Conservation (phyloP, 345 rosid genomes). For the Aegle marmelos region DNA sequence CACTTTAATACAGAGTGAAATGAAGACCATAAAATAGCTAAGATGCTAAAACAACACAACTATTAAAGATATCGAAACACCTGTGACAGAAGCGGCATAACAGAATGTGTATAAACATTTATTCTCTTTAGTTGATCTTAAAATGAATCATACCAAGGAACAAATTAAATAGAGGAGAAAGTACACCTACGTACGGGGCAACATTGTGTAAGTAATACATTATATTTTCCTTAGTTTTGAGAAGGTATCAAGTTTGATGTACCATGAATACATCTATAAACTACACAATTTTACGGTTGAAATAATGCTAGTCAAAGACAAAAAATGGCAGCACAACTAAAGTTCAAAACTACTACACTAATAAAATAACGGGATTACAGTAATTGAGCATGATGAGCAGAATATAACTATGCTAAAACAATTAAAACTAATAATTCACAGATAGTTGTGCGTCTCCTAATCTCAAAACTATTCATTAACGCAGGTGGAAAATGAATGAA, state of each 20-base stretch:
- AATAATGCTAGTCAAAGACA: not conserved
- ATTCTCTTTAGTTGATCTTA: not conserved
- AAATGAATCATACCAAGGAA: not conserved
- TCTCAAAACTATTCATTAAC: too few relatives aligned
- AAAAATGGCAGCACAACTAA: not conserved
- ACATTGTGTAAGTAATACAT: not conserved
- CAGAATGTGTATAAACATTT: not conserved
- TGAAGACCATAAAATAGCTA: not conserved
- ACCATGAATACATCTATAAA: not conserved
- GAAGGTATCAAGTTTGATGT: not conserved
- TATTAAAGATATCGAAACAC: not conserved
- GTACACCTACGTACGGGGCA: not conserved
- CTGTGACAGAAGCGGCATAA: not conserved
- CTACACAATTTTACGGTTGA: not conserved
- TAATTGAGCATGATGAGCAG: not conserved
- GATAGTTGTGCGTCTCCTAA: not conserved
- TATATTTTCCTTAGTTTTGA: not conserved
- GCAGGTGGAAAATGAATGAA: not conserved
- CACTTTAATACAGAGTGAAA: too few relatives aligned
- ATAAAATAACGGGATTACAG: not conserved
- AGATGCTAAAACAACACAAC: not conserved
- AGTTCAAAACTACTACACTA: not conserved
- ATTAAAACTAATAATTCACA: not conserved
- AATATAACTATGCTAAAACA: not conserved
- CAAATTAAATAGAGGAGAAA: not conserved